Evolutionary conservation across 2,329 filamentous ascomycete genomes (phyloP).

Genomic region (Fusarium virguliforme): DNA sequence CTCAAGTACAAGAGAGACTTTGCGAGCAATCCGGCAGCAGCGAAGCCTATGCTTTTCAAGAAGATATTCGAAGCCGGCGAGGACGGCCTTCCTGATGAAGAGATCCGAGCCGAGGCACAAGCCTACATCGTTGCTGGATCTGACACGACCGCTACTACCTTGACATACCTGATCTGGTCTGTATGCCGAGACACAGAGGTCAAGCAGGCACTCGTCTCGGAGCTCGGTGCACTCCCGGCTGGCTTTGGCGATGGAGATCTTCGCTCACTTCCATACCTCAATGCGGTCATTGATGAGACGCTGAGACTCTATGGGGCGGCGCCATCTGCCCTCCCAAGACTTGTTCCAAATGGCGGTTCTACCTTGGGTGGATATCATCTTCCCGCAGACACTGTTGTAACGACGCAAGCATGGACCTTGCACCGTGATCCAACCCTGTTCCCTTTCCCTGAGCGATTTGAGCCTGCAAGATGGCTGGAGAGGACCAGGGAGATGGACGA

Average conservation of each 20-base stretch:
- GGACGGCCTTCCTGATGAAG: slow-evolving; percentile 1
- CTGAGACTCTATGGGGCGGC: slow-evolving; percentile 62
- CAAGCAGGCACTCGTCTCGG: slow-evolving; percentile 54
- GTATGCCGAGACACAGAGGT: slow-evolving; percentile 8
- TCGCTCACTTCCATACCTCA: slow-evolving; percentile 54
- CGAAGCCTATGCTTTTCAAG: slow-evolving; percentile 11
- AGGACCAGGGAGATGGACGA: neutral
- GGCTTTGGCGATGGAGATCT: slow-evolving; percentile 41
- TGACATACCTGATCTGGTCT: slow-evolving; percentile 64
- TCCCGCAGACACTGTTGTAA: slow-evolving; percentile 58
- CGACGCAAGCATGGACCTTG: slow-evolving; percentile 62
- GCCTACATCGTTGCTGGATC: slow-evolving; percentile 65
- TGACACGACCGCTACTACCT: slow-evolving; percentile 65
- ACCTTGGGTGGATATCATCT: slow-evolving; percentile 59
- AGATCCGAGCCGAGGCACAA: slow-evolving; percentile 50
- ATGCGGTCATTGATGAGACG: slow-evolving; percentile 62
- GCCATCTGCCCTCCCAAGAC: slow-evolving; percentile 59
- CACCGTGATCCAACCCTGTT: slow-evolving; percentile 53
- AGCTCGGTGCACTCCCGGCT: neutral
- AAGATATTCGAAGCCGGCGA: slow-evolving; percentile 2
- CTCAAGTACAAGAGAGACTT: neutral
- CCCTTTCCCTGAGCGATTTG: slow-evolving; percentile 5
- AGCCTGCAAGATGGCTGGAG: slow-evolving; percentile 1
- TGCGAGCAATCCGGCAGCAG: neutral
- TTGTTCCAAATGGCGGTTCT: slow-evolving; percentile 59